These are phyloP conservation scores for Hymenoscyphus occultus DNA, from an alignment of 2,329 filamentous ascomycete genomes.

Conservation along the genomic window DNA sequence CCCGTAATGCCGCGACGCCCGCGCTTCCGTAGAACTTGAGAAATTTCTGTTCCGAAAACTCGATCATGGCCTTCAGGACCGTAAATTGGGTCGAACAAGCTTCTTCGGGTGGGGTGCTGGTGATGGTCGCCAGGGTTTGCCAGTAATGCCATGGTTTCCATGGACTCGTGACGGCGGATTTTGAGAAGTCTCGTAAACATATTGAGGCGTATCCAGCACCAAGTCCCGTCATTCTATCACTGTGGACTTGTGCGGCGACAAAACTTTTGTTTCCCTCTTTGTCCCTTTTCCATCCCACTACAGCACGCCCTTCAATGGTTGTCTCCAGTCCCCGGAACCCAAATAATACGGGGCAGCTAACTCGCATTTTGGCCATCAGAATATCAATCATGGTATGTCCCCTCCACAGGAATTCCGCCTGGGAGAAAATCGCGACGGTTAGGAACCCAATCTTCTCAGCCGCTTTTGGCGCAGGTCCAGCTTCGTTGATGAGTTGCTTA, in stretches of 20 bases:
- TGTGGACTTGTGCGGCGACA: slow-evolving; percentile 69
- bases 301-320: slow-evolving; percentile 62
- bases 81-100: slow-evolving; percentile 72
- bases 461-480: slow-evolving; percentile 58
- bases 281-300: slow-evolving; percentile 70
- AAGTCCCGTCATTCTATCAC: slow-evolving; percentile 78
- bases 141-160: slow-evolving; percentile 82
- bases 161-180: slow-evolving; percentile 61
- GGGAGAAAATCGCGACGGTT: slow-evolving; percentile 70
- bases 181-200: slow-evolving; percentile 77
- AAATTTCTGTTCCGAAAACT: slow-evolving; percentile 71
- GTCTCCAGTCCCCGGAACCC: slow-evolving; percentile 75
- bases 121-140: slow-evolving; percentile 70
- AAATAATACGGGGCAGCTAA: slow-evolving; percentile 80
- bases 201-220: slow-evolving; percentile 82
- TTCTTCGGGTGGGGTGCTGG: slow-evolving; percentile 67
- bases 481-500: slow-evolving; percentile 66
- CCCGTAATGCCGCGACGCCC: slow-evolving; percentile 66
- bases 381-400: slow-evolving; percentile 74
- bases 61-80: slow-evolving; percentile 68
- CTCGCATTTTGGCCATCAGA: slow-evolving; percentile 80
- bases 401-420: slow-evolving; percentile 63
- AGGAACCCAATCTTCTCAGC: slow-evolving; percentile 81
- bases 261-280: slow-evolving; percentile 47
- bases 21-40: slow-evolving; percentile 77